Evolutionary conservation across 495 filamentous ascomycete species (phyloP).

Genomic region (Echria macrotheca): DNA sequence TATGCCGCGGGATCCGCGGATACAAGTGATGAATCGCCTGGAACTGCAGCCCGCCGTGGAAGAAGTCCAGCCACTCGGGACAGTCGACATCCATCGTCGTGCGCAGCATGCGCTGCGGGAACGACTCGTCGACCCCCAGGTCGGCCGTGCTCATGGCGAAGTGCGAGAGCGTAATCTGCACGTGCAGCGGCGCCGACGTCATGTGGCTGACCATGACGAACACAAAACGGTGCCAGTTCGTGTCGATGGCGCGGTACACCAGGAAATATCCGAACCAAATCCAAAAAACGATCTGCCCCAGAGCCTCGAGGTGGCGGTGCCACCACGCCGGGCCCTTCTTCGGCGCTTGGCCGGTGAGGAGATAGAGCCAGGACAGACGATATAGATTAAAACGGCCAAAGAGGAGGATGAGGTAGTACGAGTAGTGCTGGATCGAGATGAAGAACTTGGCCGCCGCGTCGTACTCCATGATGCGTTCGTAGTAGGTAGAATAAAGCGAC

Average conservation of each 20-base stretch:
- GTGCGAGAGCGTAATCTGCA: slow-evolving; percentile 94
- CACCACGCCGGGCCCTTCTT: slow-evolving; percentile 79
- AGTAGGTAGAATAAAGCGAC: slow-evolving; percentile 77
- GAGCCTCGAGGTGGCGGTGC: slow-evolving; percentile 81
- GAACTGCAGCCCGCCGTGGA: slow-evolving; percentile 95
- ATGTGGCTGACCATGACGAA: slow-evolving; percentile 86
- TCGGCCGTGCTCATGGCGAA: slow-evolving; percentile 97
- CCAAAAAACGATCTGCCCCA: slow-evolving; percentile 86
- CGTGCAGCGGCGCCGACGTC: slow-evolving; percentile 80
- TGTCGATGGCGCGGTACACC: slow-evolving; percentile 70
- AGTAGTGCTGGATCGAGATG: slow-evolving; percentile 70
- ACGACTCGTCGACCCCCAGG: slow-evolving; percentile 79
- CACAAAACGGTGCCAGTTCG: slow-evolving; percentile 59
- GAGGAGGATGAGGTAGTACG: slow-evolving; percentile 80
- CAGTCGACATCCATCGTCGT: slow-evolving; percentile 99
- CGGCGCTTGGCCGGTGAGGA: slow-evolving; percentile 71
- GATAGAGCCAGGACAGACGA: slow-evolving; percentile 72
- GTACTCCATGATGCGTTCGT: slow-evolving; percentile 79
- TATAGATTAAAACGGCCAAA: slow-evolving; percentile 95
- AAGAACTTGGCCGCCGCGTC: slow-evolving; percentile 69
- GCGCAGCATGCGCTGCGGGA: slow-evolving; percentile 92
- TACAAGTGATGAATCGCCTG: slow-evolving; percentile 95
- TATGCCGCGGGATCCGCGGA: slow-evolving; percentile 91
- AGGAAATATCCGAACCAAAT: slow-evolving; percentile 87
- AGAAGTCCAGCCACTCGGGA: slow-evolving; percentile 89